Conservation (phyloP, 2,329 filamentous ascomycete genomes). For the Alternaria sp. region DNA sequence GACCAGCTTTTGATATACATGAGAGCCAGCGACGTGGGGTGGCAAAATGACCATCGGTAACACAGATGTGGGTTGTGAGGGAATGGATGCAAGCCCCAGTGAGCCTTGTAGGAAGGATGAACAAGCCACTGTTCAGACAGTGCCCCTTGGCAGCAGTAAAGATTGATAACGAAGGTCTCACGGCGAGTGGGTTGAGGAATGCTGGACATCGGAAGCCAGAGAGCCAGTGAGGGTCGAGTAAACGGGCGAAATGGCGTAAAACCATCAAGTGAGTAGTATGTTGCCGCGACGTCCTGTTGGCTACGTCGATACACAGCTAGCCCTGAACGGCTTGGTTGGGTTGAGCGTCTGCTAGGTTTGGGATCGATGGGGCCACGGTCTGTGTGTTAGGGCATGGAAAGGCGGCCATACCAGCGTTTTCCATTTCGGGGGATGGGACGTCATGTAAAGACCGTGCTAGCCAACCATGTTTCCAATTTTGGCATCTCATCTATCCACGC, state of each 20-base stretch:
- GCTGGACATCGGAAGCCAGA: neutral
- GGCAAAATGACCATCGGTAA: neutral
- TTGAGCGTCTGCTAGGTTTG: neutral
- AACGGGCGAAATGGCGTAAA: neutral
- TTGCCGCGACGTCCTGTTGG: neutral
- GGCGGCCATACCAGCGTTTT: neutral
- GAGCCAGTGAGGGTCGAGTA: neutral
- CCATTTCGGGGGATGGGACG: neutral
- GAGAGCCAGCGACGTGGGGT: neutral
- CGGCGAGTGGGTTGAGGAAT: neutral
- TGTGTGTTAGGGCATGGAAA: neutral
- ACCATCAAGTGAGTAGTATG: neutral
- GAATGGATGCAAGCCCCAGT: neutral
- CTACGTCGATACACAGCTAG: neutral
- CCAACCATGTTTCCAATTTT: neutral
- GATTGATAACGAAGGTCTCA: neutral
- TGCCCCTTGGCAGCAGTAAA: neutral
- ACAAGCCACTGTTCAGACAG: neutral
- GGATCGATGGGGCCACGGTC: neutral
- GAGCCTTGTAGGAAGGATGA: neutral
- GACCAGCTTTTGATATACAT: neutral
- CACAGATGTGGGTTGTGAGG: neutral
- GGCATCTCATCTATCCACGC: neutral
- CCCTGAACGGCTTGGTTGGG: neutral
- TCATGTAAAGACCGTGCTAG: neutral